Evolutionary conservation across 257 asterid genomes (phyloP), one percentile per base, ranked within the genome.

Genomic region (Craterostigma plantagineum): DNA sequence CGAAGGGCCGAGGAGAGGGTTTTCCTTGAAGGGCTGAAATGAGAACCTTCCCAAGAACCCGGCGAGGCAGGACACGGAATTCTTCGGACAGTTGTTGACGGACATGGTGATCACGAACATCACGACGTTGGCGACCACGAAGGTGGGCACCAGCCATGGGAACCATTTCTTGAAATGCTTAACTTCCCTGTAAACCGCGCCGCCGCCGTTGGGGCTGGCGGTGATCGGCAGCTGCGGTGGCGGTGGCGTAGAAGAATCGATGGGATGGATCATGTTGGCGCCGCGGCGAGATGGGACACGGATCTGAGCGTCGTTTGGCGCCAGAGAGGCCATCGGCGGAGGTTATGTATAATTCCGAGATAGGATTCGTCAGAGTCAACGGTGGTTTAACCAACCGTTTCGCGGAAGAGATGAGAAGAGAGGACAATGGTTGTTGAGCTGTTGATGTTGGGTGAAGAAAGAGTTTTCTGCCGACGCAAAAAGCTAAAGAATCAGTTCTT

Each of bases 1-100:
- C 46, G 96, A 85, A 58, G 96, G 94, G 8, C 96, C 96, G 33
- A 85, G 92, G 42, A 84, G 90, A 44, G 85, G 93, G 51, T 80
- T 80, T 44, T 84, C 96, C 51, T 68, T 75, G 42, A 84, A 68
- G 1, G 96, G 94, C 76, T 85, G 94, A 70, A 85, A 85, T 0
- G 96, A 81, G 18, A 85, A 62, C 59, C 96, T 64, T 8, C 96
- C 94, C 51, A 85, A 27, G 37, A 72, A 72, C 2, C 67, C 57
- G 51, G 76, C 86, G 15, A 61, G 39, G 42, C 94, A 85, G 43
- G 81, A 66, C 45, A 64, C 51, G 0, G 91, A 75, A 48, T 77
- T 77, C 50, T 77, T 54, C 37, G 85, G 82, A 42, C 96, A 85
- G 49, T 85, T 59, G 52, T 85, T 85, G 8, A 77, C 63, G 50